These are phyloP conservation scores for Filobasidium wieringae DNA, from an alignment of 768 basidiomycete genomes.

Conservation along the genomic window DNA sequence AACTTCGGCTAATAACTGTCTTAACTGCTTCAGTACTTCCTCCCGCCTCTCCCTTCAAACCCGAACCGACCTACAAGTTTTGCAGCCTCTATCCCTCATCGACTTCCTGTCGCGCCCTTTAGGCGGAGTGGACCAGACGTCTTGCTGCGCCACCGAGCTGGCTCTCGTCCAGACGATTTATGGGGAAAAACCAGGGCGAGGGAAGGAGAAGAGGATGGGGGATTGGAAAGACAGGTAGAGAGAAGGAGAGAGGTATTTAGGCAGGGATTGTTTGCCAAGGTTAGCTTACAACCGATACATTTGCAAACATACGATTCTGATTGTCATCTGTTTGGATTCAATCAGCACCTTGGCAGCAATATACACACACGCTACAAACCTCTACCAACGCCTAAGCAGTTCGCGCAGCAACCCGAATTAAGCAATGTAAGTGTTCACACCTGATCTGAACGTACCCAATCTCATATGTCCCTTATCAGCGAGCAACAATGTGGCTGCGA, in stretches of 20 bases:
- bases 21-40: constrained; percentile 48
- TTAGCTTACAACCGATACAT: constrained; percentile 26
- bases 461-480: constrained; percentile 21
- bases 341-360: constrained; percentile 83
- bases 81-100: constrained; percentile 20
- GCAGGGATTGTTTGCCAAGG: constrained; percentile 73
- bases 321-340: not conserved
- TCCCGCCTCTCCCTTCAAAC: constrained; percentile 48
- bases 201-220: constrained; percentile 50
- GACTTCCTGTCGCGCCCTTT: not conserved
- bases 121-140: not conserved
- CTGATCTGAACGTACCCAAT: not conserved
- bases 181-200: constrained; percentile 34
- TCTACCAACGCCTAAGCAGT: constrained; percentile 74
- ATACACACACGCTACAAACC: constrained; percentile 74
- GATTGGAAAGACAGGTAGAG: constrained; percentile 61
- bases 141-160: constrained; percentile 38
- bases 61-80: constrained; percentile 16
- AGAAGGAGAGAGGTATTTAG: constrained; percentile 69
- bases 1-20: not conserved
- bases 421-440: constrained; percentile 40
- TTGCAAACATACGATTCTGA: not conserved
- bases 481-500: constrained; percentile 68
- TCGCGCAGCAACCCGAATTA: constrained; percentile 61
- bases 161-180: constrained; percentile 35